A percentile compares a stretch with the other conserved stretches of the same genome.
Conservation (phyloP, 2,329 filamentous ascomycete genomes). For the Chalara sp. region DNA sequence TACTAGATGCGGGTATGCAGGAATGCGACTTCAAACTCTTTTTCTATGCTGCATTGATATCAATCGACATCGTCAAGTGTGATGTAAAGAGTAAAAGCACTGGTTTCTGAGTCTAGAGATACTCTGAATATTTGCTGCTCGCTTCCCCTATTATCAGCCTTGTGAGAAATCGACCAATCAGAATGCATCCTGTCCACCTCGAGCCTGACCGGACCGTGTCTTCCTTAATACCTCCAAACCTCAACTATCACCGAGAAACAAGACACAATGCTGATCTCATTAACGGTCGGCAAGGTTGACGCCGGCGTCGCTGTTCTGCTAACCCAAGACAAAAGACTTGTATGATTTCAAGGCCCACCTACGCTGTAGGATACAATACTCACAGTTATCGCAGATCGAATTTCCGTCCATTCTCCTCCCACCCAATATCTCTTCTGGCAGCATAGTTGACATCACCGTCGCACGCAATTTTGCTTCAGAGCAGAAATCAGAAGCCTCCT, state of each 20-base stretch:
- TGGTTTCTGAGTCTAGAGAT: no score
- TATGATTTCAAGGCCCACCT: constrained; percentile 38
- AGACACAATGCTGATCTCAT: constrained; percentile 79
- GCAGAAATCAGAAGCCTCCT: constrained; percentile 63
- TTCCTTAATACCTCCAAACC: constrained; percentile 4
- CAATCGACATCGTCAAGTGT: no score
- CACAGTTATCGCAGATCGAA: constrained; percentile 64
- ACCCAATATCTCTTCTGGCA: constrained; percentile 89
- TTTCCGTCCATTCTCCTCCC: constrained; percentile 97
- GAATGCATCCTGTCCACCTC: constrained; percentile 1
- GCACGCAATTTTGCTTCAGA: constrained; percentile 80
- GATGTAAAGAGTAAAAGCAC: no score
- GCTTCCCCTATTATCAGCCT: no score
- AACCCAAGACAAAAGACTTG: constrained; percentile 93
- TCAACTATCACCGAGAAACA: constrained; percentile 1
- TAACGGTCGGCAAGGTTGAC: constrained; percentile 98
- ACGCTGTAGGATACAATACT: constrained; percentile 8
- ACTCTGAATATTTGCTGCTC: no score
- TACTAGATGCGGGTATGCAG: no score
- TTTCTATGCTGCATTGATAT: no score
- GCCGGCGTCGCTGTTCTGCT: constrained; percentile 95
- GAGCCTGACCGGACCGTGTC: constrained; percentile 10
- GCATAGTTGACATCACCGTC: constrained; percentile 96
- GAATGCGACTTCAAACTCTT: no score
- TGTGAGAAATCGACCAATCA: no score